A percentile compares a stretch with the other conserved stretches of the same genome.
Evolutionary conservation across 164 flowering plant genomes (phyloP).

Genomic region (Umbilicus rupestris): DNA sequence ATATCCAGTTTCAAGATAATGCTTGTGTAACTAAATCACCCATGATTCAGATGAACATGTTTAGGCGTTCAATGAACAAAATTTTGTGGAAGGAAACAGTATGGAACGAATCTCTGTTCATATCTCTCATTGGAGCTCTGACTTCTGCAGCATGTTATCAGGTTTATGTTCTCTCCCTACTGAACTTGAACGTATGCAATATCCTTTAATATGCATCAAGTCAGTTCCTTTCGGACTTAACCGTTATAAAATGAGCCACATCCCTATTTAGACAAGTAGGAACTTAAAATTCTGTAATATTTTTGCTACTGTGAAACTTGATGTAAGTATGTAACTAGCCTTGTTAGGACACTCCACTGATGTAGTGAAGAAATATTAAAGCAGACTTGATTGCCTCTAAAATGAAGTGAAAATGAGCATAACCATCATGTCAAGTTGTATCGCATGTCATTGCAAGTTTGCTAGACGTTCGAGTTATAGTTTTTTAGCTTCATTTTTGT

Average conservation of each 20-base stretch:
- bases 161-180: conserved; percentile 26
- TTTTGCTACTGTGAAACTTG: too few relatives aligned
- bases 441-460: background rate
- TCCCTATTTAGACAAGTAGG: background rate
- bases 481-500: background rate
- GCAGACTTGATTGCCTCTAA: too few relatives aligned
- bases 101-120: conserved; percentile 46
- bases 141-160: conserved; percentile 72
- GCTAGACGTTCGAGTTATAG: background rate
- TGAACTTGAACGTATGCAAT: background rate
- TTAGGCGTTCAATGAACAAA: conserved; percentile 33
- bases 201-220: background rate
- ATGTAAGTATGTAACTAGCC: too few relatives aligned
- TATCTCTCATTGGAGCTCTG: conserved; percentile 48
- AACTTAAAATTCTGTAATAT: background rate
- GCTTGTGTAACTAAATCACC: background rate
- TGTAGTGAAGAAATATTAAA: too few relatives aligned
- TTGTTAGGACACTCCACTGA: too few relatives aligned
- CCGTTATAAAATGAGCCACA: background rate
- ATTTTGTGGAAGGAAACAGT: conserved; percentile 37
- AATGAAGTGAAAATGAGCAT: too few relatives aligned
- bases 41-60: conserved; percentile 42
- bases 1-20: background rate
- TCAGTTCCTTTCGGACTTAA: background rate
- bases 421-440: too few relatives aligned